Evolutionary conservation across 139 green algal species (phyloP), one percentile per base, ranked within the genome.

Genomic region (Mychonastes homosphaera): DNA sequence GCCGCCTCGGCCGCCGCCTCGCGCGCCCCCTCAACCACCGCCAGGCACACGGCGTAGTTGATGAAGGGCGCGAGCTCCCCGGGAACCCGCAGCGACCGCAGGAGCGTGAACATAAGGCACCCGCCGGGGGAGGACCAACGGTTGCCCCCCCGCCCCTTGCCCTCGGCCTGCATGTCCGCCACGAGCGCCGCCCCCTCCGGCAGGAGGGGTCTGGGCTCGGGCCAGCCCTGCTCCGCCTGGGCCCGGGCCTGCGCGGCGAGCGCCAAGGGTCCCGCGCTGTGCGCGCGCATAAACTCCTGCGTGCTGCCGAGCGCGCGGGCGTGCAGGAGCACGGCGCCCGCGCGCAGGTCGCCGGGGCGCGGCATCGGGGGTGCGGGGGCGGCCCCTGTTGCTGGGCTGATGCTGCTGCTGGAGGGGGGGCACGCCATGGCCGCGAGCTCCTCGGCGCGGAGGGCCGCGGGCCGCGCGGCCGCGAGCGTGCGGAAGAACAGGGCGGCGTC

Each of bases 91-190:
- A 86, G 65, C 24, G 38, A 54, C 39, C 64, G 67, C 5, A 56
- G 44, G 12, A 80, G 51, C 0, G 84, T 90, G 62, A 97, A 96
- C 87, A 96, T 96, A 33, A 97, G 75, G 72, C 90, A 97, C 29
- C 90, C 90, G 0, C 40, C 53, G 1, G 90, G 90, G 8, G 79
- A 92, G 12, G 74, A 79, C 90, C 90, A 97, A 18, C 28, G 29
- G 72, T 97, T 97, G 44, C 79, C 76, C 1, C 88, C 86, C 8
- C 90, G 65, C 0, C 89, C 88, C 87, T 64, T 16, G 55, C 3
- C 26, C 33, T 52, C 9, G 29, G 53, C 54, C 75, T 94, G 85
- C 34, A 56, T 51, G 32, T 94, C 83, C 2, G 85, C 78, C 33
- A 90, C 71, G 43, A 75, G 76, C 15, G 89, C 66, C 8, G 58